Evolutionary conservation across 495 filamentous ascomycete genomes (phyloP).

Genomic region (Copromyces sp.): DNA sequence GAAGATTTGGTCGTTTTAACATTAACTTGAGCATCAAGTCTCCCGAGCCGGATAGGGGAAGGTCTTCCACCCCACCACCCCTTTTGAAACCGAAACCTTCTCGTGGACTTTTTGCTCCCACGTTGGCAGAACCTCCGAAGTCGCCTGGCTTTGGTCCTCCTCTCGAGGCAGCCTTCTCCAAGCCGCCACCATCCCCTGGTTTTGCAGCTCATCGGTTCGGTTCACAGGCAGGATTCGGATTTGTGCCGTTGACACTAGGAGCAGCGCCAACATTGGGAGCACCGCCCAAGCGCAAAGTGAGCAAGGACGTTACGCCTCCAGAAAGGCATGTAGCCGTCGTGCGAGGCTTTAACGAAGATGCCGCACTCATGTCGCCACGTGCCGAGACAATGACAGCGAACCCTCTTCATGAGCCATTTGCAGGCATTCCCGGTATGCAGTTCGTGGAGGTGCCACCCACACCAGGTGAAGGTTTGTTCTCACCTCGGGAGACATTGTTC

Average conservation of each 20-base stretch:
- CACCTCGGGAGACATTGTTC: constrained; percentile 39
- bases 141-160: constrained; percentile 11
- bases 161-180: constrained; percentile 15
- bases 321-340: constrained; percentile 22
- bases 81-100: constrained; percentile 23
- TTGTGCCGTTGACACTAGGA: constrained; percentile 20
- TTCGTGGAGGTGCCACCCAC: constrained; percentile 39
- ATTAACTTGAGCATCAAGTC: constrained; percentile 17
- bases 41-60: constrained; percentile 14
- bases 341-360: constrained; percentile 25
- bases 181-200: constrained; percentile 29
- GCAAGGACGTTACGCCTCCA: constrained; percentile 10
- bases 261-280: constrained; percentile 7
- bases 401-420: constrained; percentile 33
- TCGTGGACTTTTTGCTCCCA: constrained; percentile 11
- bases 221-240: constrained; percentile 22
- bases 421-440: constrained; percentile 30
- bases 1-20: constrained; percentile 30
- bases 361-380: constrained; percentile 40
- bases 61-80: constrained; percentile 13
- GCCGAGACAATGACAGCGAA: constrained; percentile 44
- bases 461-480: constrained; percentile 36
- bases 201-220: constrained; percentile 29
- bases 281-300: constrained; percentile 5
- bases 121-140: constrained; percentile 5